Evolutionary conservation across 2,329 filamentous ascomycete species (phyloP).

Genomic region (Colletotrichum cereale): DNA sequence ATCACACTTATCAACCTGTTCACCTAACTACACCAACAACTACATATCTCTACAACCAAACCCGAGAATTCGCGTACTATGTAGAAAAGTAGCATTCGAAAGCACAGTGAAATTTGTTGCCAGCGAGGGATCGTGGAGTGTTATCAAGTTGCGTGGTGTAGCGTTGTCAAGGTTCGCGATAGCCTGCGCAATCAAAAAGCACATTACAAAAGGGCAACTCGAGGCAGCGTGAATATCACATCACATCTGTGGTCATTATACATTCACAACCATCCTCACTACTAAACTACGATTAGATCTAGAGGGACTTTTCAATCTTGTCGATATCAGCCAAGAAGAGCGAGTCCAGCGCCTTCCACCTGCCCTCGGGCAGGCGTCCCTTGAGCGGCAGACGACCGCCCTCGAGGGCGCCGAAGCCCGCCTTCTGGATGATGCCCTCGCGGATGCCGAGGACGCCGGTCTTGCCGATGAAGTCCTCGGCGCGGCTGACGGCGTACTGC

Average conservation of each 20-base stretch:
- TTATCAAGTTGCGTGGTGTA: no score
- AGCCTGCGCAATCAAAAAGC: neutral
- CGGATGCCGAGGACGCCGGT: constrained; percentile 75
- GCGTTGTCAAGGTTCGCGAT: neutral
- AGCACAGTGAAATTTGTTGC: accelerated
- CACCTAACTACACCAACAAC: neutral
- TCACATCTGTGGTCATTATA: no score
- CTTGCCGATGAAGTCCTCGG: constrained; percentile 72
- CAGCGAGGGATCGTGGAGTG: no score
- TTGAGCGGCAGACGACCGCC: constrained; percentile 70
- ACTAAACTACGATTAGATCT: neutral
- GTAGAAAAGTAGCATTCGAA: no score
- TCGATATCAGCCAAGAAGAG: constrained; percentile 38
- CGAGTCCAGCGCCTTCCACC: constrained; percentile 51
- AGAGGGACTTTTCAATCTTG: constrained; percentile 39
- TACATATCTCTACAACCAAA: accelerated
- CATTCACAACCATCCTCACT: constrained; percentile 3
- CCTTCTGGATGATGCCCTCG: constrained; percentile 68
- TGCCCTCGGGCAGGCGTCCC: constrained; percentile 66
- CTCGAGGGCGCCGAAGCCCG: constrained; percentile 68
- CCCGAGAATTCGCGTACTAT: no score
- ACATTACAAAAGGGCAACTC: neutral
- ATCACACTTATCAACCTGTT: no score
- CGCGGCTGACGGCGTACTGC: constrained; percentile 71
- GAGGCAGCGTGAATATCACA: no score